A percentile compares a stretch with the other conserved stretches of the same genome.
These are phyloP conservation scores for Ophiocordyceps camponoti-floridani DNA, from an alignment of 2,329 filamentous ascomycete species.

Conservation along the genomic window DNA sequence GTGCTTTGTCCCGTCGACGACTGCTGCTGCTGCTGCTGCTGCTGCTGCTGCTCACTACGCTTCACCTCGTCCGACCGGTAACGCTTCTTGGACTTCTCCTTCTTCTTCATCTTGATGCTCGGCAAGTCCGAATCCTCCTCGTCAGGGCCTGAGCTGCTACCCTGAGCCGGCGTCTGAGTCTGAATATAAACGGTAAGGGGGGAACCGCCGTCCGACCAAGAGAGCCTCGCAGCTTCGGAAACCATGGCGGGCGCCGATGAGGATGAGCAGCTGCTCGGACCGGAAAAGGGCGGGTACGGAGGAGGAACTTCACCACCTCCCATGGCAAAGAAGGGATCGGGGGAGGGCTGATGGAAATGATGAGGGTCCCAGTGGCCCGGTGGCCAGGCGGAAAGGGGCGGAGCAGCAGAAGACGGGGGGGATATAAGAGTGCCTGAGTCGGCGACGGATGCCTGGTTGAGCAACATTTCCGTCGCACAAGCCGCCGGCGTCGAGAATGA, in stretches of 20 bases:
- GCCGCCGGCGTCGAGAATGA: background rate
- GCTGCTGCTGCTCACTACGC: background rate
- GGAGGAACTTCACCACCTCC: background rate
- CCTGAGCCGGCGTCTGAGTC: no score
- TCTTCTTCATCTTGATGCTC: background rate
- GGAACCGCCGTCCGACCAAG: no score
- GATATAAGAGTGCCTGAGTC: background rate
- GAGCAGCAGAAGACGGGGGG: background rate
- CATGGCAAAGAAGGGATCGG: background rate
- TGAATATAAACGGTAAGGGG: no score
- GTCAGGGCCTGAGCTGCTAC: no score
- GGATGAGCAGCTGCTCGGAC: no score
- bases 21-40: no score
- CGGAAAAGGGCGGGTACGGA: background rate
- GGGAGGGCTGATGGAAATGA: background rate
- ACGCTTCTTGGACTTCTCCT: background rate
- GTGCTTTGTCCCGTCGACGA: no score
- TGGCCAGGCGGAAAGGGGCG: background rate
- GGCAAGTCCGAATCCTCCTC: no score
- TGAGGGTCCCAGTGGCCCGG: background rate
- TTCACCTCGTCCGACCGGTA: background rate
- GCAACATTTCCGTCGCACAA: conserved; percentile 1
- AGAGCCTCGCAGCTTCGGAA: no score
- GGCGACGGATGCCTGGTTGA: background rate
- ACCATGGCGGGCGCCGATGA: no score